A percentile compares a stretch with the other conserved stretches of the same genome.
Conservation (phyloP, 2,329 filamentous ascomycete genomes). For the Monosporascus sp. region DNA sequence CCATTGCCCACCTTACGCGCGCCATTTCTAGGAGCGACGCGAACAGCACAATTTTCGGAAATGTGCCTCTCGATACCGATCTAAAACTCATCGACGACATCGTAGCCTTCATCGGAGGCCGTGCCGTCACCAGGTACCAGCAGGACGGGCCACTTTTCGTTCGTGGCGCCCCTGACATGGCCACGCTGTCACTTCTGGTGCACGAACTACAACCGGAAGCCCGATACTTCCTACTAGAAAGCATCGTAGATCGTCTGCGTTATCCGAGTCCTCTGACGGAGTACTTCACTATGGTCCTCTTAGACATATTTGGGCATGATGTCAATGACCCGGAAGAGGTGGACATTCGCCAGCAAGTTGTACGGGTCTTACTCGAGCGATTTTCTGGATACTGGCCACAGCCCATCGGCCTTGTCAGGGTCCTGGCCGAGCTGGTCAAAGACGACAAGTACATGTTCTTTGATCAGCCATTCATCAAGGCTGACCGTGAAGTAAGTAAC, state of each 20-base stretch:
- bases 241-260: slow-evolving; percentile 86
- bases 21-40: slow-evolving; percentile 58
- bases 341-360: slow-evolving; percentile 85
- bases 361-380: slow-evolving; percentile 81
- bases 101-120: slow-evolving; percentile 74
- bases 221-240: slow-evolving; percentile 77
- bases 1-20: slow-evolving; percentile 70
- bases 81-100: slow-evolving; percentile 71
- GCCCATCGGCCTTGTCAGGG: slow-evolving; percentile 90
- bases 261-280: slow-evolving; percentile 86
- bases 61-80: slow-evolving; percentile 64
- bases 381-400: slow-evolving; percentile 86
- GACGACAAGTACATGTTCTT: slow-evolving; percentile 90
- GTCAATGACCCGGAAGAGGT: slow-evolving; percentile 67
- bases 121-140: slow-evolving; percentile 58
- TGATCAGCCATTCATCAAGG: slow-evolving; percentile 86
- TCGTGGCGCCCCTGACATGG: slow-evolving; percentile 60
- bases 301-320: slow-evolving; percentile 80
- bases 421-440: slow-evolving; percentile 83
- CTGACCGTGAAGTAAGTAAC: slow-evolving; percentile 68
- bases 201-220: slow-evolving; percentile 71
- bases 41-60: slow-evolving; percentile 60
- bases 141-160: slow-evolving; percentile 62
- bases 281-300: slow-evolving; percentile 82
- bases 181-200: slow-evolving; percentile 69